Evolutionary conservation across 208 protist genomes (phyloP).

Genomic region (Endotrypanum monterogeii): DNA sequence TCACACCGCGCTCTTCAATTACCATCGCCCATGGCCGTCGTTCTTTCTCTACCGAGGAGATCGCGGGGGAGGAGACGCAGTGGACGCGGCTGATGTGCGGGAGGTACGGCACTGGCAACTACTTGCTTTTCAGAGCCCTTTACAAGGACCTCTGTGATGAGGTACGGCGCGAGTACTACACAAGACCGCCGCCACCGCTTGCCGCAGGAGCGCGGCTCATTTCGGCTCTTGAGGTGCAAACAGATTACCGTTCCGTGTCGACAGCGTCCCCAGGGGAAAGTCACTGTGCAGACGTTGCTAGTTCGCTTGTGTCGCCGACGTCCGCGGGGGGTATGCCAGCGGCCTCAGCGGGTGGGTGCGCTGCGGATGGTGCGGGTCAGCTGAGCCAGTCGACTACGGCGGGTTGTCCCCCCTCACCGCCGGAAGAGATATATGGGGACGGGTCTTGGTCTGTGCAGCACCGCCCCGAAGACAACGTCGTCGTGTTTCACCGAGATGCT

Average conservation of each 20-base stretch:
- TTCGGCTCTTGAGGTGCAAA: not conserved
- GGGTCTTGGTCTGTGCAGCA: constrained; percentile 56
- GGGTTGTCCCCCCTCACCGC: not conserved
- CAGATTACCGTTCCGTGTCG: not conserved
- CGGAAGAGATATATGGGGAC: constrained; percentile 23
- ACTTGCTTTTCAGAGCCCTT: constrained; percentile 74
- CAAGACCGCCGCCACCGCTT: constrained; percentile 62
- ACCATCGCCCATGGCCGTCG: not conserved
- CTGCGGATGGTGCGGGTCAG: not conserved
- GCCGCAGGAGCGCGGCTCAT: not conserved
- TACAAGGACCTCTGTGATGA: constrained; percentile 88
- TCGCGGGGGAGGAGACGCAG: constrained; percentile 28
- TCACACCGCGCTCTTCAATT: not conserved
- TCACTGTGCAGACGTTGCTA: not conserved
- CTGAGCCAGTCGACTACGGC: not conserved
- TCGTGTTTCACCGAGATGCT: constrained; percentile 52
- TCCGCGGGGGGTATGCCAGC: not conserved
- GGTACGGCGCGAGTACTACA: constrained; percentile 64
- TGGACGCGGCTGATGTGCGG: constrained; percentile 46
- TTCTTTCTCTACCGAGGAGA: constrained; percentile 23
- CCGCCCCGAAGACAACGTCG: constrained; percentile 44
- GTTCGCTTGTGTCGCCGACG: not conserved
- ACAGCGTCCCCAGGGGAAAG: not conserved
- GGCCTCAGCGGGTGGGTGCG: not conserved
- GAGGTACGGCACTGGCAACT: constrained; percentile 72